Evolutionary conservation across 495 filamentous ascomycete species (phyloP).

Genomic region (Tuber magnatum): DNA sequence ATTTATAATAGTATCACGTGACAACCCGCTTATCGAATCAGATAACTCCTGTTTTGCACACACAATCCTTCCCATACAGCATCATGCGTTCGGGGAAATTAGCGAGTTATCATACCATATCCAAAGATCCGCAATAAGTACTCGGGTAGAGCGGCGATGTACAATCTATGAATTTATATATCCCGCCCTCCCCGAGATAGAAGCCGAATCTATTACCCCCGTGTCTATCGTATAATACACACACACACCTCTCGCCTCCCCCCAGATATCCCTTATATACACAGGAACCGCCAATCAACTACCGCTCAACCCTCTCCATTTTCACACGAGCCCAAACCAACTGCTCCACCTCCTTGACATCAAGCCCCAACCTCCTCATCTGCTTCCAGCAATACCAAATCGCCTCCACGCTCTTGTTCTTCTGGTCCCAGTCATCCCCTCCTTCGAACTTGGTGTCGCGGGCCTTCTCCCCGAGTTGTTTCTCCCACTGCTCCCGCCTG

Average conservation of each 20-base stretch:
- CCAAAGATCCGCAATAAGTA: not conserved
- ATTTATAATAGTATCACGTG: too few species aligned
- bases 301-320: not conserved
- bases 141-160: not conserved
- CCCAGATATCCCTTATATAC: not conserved
- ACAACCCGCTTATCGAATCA: not conserved
- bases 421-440: not conserved
- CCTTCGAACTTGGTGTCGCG: not conserved
- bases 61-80: too few species aligned
- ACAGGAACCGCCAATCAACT: not conserved
- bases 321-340: conserved; percentile 12
- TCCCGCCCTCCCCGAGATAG: not conserved
- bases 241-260: not conserved
- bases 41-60: not conserved
- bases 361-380: conserved; percentile 15
- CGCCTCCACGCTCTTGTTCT: conserved; percentile 11
- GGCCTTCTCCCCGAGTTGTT: not conserved
- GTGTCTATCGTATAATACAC: not conserved
- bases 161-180: not conserved
- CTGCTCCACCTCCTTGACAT: conserved; percentile 19
- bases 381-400: conserved; percentile 28
- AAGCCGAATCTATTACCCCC: not conserved
- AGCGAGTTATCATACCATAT: not conserved
- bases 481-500: not conserved
- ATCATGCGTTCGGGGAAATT: too few species aligned